A percentile compares a stretch with the other conserved stretches of the same genome.
These are phyloP conservation scores for Candida sphagnicola DNA, from an alignment of 805 yeast species.

Conservation along the genomic window DNA sequence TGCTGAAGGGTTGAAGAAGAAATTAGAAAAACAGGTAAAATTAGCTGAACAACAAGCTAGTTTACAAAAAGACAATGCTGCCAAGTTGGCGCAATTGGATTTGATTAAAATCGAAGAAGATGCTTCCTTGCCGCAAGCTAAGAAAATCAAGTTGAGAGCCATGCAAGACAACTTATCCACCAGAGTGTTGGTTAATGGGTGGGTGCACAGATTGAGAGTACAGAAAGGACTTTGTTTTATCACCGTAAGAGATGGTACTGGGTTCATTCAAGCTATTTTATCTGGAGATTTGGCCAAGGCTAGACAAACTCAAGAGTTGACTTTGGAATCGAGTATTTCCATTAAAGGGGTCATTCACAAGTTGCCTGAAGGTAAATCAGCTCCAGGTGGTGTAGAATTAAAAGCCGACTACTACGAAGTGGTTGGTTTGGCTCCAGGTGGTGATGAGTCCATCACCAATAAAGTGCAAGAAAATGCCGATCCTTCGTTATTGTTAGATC, in stretches of 20 bases:
- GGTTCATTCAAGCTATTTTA: constrained; percentile 81
- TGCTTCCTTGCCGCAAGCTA: constrained; percentile 64
- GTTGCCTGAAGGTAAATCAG: constrained; percentile 93
- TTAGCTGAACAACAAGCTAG: constrained; percentile 61
- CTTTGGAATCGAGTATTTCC: constrained; percentile 81
- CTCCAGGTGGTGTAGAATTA: constrained; percentile 97
- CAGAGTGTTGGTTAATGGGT: constrained; percentile 82
- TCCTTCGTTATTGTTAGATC: constrained; percentile 87
- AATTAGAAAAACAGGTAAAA: constrained; percentile 62
- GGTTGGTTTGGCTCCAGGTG: constrained; percentile 92
- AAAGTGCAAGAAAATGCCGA: constrained; percentile 91
- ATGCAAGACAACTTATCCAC: constrained; percentile 53
- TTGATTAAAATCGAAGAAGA: constrained; percentile 72
- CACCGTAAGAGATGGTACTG: constrained; percentile 94
- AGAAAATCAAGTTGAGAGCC: constrained; percentile 58
- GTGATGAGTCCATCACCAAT: constrained; percentile 93
- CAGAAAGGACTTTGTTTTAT: constrained; percentile 92
- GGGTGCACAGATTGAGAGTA: constrained; percentile 92
- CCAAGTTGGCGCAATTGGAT: constrained; percentile 73
- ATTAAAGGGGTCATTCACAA: constrained; percentile 77
- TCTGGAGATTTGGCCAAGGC: constrained; percentile 92
- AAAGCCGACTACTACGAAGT: constrained; percentile 86
- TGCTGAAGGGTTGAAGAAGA: constrained; percentile 85
- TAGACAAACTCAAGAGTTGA: constrained; percentile 75
- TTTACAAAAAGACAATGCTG: constrained; percentile 54